phyloP scores from a whole-genome alignment of 768 basidiomycete genomes.

The Lanmaoa rubissima region DNA sequence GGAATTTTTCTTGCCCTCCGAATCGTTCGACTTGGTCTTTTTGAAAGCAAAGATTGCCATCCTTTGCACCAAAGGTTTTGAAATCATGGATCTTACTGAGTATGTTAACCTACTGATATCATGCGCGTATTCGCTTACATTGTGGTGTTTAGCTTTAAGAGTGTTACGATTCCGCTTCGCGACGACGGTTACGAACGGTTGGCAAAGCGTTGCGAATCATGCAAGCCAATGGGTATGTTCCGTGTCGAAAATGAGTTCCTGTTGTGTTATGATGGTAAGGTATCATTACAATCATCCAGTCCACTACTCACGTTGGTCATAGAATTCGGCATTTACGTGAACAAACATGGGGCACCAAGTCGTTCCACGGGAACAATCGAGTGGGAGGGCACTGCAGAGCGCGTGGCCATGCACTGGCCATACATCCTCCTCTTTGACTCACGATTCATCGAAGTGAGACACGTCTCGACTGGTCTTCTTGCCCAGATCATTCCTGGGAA shows the following conservation, averaged over 20 bases:
- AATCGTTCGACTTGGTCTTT: conserved; percentile 89
- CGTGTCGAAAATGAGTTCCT: conserved; percentile 86
- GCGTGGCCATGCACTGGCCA: conserved; percentile 85
- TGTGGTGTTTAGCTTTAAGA: conserved; percentile 60
- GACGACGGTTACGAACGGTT: conserved; percentile 71
- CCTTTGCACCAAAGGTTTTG: conserved; percentile 90
- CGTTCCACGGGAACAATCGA: conserved; percentile 73
- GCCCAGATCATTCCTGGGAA: conserved; percentile 80
- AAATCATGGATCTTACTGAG: conserved; percentile 96
- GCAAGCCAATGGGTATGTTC: conserved; percentile 88
- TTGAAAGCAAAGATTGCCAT: conserved; percentile 92
- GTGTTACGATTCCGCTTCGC: conserved; percentile 83
- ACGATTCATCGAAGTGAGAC: conserved; percentile 88
- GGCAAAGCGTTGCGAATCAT: conserved; percentile 78
- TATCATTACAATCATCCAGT: neutral
- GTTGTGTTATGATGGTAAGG: conserved; percentile 81
- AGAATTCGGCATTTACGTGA: conserved; percentile 93
- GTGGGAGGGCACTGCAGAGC: conserved; percentile 92
- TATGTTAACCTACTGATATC: conserved; percentile 38
- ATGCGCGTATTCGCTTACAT: neutral
- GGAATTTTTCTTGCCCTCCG: conserved; percentile 92
- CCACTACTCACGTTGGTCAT: conserved; percentile 6
- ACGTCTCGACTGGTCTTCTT: conserved; percentile 75
- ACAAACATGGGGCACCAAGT: conserved; percentile 87
- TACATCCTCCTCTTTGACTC: conserved; percentile 86